A percentile compares a stretch with the other conserved stretches of the same genome.
Conservation (phyloP, 371 early-diverging fungal species). For the Funneliformis caledonium region DNA sequence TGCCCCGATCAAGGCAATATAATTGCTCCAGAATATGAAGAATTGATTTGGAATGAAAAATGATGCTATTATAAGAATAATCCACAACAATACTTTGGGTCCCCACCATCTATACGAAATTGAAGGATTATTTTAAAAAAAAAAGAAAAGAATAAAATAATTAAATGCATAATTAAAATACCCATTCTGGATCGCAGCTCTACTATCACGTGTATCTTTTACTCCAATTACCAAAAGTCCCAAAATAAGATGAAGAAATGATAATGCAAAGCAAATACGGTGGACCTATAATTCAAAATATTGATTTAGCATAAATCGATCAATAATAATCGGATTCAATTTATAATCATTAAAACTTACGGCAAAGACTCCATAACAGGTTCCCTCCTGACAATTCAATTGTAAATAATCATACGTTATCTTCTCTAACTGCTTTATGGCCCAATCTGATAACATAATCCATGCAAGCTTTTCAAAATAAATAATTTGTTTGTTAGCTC, state of each 20-base stretch:
- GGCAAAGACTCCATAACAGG: conserved; percentile 91
- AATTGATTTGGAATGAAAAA: conserved; percentile 94
- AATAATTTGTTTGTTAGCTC: not conserved
- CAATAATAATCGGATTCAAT: not conserved
- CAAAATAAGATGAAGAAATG: conserved; percentile 83
- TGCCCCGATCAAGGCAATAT: conserved; percentile 86
- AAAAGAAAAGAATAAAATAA: not conserved
- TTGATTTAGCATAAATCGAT: not conserved
- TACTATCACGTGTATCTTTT: conserved; percentile 74
- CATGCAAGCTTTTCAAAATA: conserved; percentile 57
- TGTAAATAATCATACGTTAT: conserved; percentile 86
- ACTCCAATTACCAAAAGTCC: conserved; percentile 78
- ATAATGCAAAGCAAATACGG: conserved; percentile 88
- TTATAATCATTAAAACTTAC: conserved; percentile 47
- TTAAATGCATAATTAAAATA: conserved; percentile 42
- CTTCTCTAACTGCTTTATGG: conserved; percentile 75
- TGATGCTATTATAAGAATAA: conserved; percentile 68
- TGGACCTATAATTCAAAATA: conserved; percentile 48
- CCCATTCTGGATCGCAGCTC: conserved; percentile 94
- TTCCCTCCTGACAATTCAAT: conserved; percentile 78
- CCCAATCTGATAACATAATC: conserved; percentile 91
- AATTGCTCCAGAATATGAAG: conserved; percentile 86
- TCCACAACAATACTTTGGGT: conserved; percentile 80
- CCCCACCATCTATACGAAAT: conserved; percentile 76
- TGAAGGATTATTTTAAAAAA: not conserved